Evolutionary conservation across 768 basidiomycete genomes (phyloP), one percentile per base, ranked within the genome.

Genomic region (Mycena maculata): DNA sequence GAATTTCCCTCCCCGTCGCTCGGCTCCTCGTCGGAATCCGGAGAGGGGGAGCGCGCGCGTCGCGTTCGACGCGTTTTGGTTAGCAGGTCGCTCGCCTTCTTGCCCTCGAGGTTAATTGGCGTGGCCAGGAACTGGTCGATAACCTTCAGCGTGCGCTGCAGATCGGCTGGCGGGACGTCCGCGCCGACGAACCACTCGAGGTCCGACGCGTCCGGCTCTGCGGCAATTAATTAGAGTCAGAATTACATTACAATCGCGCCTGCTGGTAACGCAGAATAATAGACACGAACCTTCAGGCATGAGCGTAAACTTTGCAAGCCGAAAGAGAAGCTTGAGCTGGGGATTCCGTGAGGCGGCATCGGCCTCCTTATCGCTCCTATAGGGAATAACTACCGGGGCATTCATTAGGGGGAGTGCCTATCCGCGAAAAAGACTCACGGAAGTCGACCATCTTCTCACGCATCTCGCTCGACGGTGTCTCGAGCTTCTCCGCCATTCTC

Each of bases 291-390:
- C 41, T 75, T 94, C 89, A 59, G 88, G 85, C 13, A 85, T 77
- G 49, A 90, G 82, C 67, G 81, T 82, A 76, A 96, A 96, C 39
- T 89, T 88, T 23, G 90, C 82, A 10, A 99, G 81, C 38, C 92
- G 89, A 77, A 98, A 92, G 67, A 99, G 78, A 28, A 99, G 86
- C 76, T 95, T 96, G 67, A 98, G 81, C 61, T 91, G 85, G 13
- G 89, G 82, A 73, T 98, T 89, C 73, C 88, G 91, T 30, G 42
- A 33, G 11, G 60, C 36, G 60, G 41, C 49, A 22, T 11, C 81
- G 16, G 90, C 92, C 60, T 90, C 87, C 62, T 93, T 89, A 57
- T 98, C 90, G 58, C 79, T 54, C 4, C 30, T 12, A 22, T 53
- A 53, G 10, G 52, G 52, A 38, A 53, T 25, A 6, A 38, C 64